Evolutionary conservation across 2,329 filamentous ascomycete genomes (phyloP), one percentile per base, ranked within the genome.

Genomic region (Neospermospora avenae): DNA sequence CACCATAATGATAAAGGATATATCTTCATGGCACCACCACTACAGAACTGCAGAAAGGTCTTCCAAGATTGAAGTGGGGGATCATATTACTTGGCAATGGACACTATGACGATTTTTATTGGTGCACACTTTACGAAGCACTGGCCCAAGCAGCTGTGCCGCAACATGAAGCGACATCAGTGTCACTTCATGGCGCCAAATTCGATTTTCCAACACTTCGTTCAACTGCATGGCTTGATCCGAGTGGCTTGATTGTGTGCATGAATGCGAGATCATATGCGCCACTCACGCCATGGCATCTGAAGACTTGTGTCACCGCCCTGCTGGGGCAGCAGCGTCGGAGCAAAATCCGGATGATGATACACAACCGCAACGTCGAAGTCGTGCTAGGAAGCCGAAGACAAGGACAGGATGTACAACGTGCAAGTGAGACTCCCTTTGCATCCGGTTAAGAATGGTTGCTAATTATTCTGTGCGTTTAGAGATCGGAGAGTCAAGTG

Each of bases 401-500:
- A 20, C 25, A 10, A 56, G 52, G 31, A 42, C 35, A 13, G 58
- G 58, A 5, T 60, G 58, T 24, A 20, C 39, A 0, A 60, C 58
- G 3, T 60, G 58, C 58, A 60, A 53, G 58, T 56, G 18, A 25
- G 45, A 11, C 16, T 20, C 3, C 22, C 25, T 20, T 48, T 31
- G 31, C 14, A 18, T 56, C 20, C 11, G 37, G 5, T 24, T 2
- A 44, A 22, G n/a, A 14, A 4, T 13, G 10, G 2, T 16, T 28
- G 14, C 55, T 51, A 45, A 34, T 25, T 44, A 8, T 46, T 25
- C 5, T 41, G 22, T 14, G 4, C 45, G 6, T 3, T 2, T n/a
- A 57, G 58, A 41, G 37, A 39, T n/a, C 53, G 57, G 13, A 48
- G 54, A 37, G 58, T 60, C 14, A 53, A 51, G n/a, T 56, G 53